phyloP scores from a whole-genome alignment of 2,329 filamentous ascomycete genomes.

The Paraphaeosphaeria sporulosa region DNA sequence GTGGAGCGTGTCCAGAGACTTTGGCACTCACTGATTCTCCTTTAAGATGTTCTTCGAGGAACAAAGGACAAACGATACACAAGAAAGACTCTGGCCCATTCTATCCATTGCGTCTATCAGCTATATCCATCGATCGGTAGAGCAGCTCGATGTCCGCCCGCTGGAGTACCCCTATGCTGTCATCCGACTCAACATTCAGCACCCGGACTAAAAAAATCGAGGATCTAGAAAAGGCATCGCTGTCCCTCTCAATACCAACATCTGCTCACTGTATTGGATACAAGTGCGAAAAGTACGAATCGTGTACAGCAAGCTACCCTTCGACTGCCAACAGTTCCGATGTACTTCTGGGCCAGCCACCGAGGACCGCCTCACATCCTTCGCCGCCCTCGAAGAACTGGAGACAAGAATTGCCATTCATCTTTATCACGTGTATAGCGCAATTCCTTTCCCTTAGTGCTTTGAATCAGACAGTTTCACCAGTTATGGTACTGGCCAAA shows the following conservation, averaged over 20 bases:
- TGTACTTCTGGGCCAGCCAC: not conserved
- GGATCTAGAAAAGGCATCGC: not conserved
- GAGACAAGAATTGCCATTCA: slow-evolving; percentile 28
- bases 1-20: not conserved
- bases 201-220: not conserved
- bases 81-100: not conserved
- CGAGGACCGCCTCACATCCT: not conserved
- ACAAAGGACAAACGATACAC: not conserved
- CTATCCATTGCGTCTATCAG: not conserved
- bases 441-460: slow-evolving; percentile 55
- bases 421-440: slow-evolving; percentile 33
- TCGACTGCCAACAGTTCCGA: not conserved
- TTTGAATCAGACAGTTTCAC: slow-evolving; percentile 46
- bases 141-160: not conserved
- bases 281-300: not conserved
- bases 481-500: slow-evolving; percentile 51
- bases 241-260: not conserved
- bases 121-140: not conserved
- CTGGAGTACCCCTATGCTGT: not conserved
- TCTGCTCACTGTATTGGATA: not conserved
- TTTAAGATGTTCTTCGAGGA: not conserved
- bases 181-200: not conserved
- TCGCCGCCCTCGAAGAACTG: slow-evolving; percentile 9
- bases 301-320: not conserved
- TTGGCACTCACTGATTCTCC: not conserved